Base-by-base conservation (phyloP, 1,284 basidiomycete genomes). In the Leccinum fallax region DNA sequence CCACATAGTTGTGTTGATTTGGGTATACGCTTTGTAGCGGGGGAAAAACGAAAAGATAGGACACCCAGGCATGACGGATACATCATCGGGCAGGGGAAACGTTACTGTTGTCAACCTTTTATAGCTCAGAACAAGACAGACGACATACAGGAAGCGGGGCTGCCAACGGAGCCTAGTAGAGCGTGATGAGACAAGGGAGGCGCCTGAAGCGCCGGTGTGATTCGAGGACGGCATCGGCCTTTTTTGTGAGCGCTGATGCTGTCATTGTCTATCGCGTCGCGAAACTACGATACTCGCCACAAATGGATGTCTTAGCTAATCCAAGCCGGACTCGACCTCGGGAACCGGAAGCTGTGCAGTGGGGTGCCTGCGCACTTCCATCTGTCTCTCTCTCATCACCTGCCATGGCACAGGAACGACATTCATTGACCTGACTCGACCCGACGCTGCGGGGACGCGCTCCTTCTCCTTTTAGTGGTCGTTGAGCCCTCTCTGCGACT, bases 1-100 rank as follows among this genome's bases (percentile, higher is more conserved):
- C 75, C 72, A 76, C 73, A 57, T 66, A 64, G 53, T 64, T 21
- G 74, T 24, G 32, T 74, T 73, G 11, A 76, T 62, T 52, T 76
- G 70, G 4, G 69, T 74, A 26, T 76, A 76, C 53, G 72, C 64
- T 54, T 69, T 76, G 4, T 76, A 74, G 65, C 73, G 74, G 10
- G 72, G 75, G 55, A 76, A 76, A 59, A 58, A 74, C 5, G 72
- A 67, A 49, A 76, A 59, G 51, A 71, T 32, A 21, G 75, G 71
- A 61, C 72, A 74, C 62, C 74, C 32, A 32, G 32, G 32, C 32
- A 32, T 74, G 63, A 38, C 53, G 63, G 48, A 52, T 65, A 60
- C 61, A 64, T 65, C 56, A 53, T 58, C 32, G 38, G 52, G 63
- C 58, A 21, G 57, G 32, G 60, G 16, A 55, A 40, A 24, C 11